Evolutionary conservation across 768 basidiomycete genomes (phyloP).

Genomic region (Kwoniella dendrophila): DNA sequence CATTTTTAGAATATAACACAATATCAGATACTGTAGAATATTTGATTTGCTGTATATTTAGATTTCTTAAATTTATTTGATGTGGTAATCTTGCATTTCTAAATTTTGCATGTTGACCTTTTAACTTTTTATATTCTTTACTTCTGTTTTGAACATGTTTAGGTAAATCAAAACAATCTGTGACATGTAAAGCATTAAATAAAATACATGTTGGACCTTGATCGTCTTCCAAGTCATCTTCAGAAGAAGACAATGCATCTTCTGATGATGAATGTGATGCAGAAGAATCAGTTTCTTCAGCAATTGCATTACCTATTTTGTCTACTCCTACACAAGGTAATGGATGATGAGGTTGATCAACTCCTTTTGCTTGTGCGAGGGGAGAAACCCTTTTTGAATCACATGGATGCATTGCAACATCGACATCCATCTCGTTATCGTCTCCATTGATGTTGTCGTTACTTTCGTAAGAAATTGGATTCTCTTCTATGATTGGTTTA

Average conservation of each 20-base stretch:
- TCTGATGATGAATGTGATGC: conserved; percentile 19
- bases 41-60: conserved; percentile 56
- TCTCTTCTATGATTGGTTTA: conserved; percentile 21
- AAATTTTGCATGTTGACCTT: conserved; percentile 27
- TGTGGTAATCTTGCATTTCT: conserved; percentile 41
- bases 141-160: background rate
- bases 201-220: conserved; percentile 36
- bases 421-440: conserved; percentile 41
- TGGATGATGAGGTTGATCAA: conserved; percentile 30
- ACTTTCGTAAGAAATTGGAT: background rate
- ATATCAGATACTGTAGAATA: conserved; percentile 56
- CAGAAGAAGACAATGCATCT: background rate
- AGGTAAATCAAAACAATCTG: conserved; percentile 47
- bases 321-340: conserved; percentile 20
- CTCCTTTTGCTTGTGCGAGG: conserved; percentile 24
- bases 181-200: conserved; percentile 45
- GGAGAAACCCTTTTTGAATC: conserved; percentile 42
- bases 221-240: conserved; percentile 30
- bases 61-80: conserved; percentile 52
- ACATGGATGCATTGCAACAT: conserved; percentile 50
- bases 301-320: conserved; percentile 9
- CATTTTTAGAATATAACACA: conserved; percentile 48
- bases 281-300: conserved; percentile 4
- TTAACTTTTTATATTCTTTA: no score
- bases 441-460: conserved; percentile 10